Conservation (phyloP, 768 basidiomycete species). For the Hygrophoropsis aurantiaca region DNA sequence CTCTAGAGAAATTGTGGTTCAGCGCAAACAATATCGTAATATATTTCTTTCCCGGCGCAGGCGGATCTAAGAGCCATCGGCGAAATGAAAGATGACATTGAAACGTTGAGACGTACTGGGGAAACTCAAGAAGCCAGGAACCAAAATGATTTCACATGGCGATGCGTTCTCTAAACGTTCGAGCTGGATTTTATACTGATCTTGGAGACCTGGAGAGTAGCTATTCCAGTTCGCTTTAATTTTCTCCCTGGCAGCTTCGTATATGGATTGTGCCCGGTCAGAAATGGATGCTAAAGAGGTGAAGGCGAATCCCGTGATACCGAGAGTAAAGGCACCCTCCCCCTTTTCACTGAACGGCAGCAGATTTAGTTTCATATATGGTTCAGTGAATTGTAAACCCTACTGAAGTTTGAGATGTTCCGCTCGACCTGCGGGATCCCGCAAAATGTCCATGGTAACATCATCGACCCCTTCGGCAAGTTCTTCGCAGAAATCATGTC, state of each 20-base stretch:
- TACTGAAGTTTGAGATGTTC: slow-evolving; percentile 35
- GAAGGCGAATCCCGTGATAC: slow-evolving; percentile 15
- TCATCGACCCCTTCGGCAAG: slow-evolving; percentile 24
- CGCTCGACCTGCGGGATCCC: slow-evolving; percentile 23
- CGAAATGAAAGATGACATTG: slow-evolving; percentile 1
- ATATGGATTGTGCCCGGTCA: slow-evolving; percentile 10
- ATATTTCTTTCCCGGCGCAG: slow-evolving; percentile 42
- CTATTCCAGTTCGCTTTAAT: background rate
- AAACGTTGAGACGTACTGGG: slow-evolving; percentile 18
- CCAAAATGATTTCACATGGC: slow-evolving; percentile 32
- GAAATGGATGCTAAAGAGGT: slow-evolving; percentile 13
- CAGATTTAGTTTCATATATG: too few species aligned
- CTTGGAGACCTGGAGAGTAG: slow-evolving; percentile 8
- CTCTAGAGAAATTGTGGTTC: slow-evolving; percentile 49
- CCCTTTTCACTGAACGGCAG: background rate
- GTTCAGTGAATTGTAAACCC: too few species aligned
- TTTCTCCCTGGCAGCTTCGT: slow-evolving; percentile 7
- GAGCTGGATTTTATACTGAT: slow-evolving; percentile 16
- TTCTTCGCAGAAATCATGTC: slow-evolving; percentile 16
- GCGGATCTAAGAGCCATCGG: slow-evolving; percentile 22
- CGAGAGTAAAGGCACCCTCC: slow-evolving; percentile 15
- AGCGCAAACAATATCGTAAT: slow-evolving; percentile 33
- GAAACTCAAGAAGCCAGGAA: slow-evolving; percentile 22
- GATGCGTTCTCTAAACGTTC: slow-evolving; percentile 24
- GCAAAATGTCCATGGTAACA: slow-evolving; percentile 28